Base-by-base conservation (phyloP, 2,329 filamentous ascomycete genomes). In the Plectosphaerella plurivora region DNA sequence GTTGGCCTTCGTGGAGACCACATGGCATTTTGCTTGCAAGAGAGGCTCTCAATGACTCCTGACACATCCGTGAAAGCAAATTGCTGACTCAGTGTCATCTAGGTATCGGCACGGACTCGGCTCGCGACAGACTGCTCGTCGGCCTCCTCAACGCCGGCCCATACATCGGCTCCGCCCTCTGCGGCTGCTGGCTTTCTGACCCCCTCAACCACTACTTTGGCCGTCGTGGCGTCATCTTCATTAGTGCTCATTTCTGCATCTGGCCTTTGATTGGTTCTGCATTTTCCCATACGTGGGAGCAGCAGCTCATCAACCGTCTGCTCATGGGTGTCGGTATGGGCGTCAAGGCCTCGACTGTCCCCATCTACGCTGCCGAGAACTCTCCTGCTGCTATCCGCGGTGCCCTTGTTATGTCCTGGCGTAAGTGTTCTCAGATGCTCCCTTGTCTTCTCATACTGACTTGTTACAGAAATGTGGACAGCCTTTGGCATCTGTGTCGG, bases 361-460 rank as follows among this genome's bases (percentile, higher is more conserved):
- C 89, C 0, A 83, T 92, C 28, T 92, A 89, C 60, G 84, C 86
- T 1, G 88, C 88, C 1, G 88, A 91, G 65, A 88, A 83, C 48
- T 77, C 84, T 0, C 87, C 88, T 0, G 83, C 87, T 2, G 66
- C 74, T 4, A 84, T 91, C 50, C 79, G 87, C 61, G 87, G 88
- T 58, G 88, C 86, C 15, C 73, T 94, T 3, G 88, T 92, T 56
- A 93, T 93, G 88, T 86, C 84, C 55, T 93, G 89, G 88, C 78
- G 60, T 64, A 48, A 28, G 58, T 54, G 14, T 36, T 28, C 5
- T 3, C 10, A 8, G 20, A 15, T 12, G 2, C 1, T 24, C n/a
- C 10, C 25, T 10, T 5, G 25, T 5, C 25, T 10, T 15, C 7
- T 35, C 36, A 18, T 45, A 16, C 41, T 36, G 16, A 35, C 16